Base-by-base conservation (phyloP, 352 stramenopile genomes). In the Ophiocytium majus region DNA sequence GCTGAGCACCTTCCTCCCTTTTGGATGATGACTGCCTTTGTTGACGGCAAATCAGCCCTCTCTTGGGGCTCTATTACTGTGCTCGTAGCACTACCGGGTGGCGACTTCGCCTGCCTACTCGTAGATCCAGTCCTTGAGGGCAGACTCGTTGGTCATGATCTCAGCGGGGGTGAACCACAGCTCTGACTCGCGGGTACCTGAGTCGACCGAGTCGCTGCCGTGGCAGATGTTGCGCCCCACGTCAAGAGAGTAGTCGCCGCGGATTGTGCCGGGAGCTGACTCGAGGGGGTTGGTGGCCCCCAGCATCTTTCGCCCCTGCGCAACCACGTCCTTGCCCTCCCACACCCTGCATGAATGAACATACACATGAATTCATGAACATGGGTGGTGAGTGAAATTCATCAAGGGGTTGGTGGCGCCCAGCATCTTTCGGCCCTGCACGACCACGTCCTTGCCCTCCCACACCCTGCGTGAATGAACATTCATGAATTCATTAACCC, bases 91-190 rank as follows among this genome's bases (percentile, higher is more conserved):
- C 28, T 71, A 28, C 57, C 28, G 28, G 28, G 28, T 71, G 28
- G 28, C 28, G 28, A 71, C 34, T 23, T 10, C 31, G 23, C 34
- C 34, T 17, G 10, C 35, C 49, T 83, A 88, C 81, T 88, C 85
- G 76, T 88, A 88, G 78, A 99, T 93, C 96, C 96, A 99, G 63
- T 82, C 79, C 82, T 95, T 90, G 86, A 95, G 91, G 89, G 95
- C 95, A 84, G 90, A 92, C 63, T 94, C 92, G 93, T 95, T 99
- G 85, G 98, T 93, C 57, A 91, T 91, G 81, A 98, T 85, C 82
- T 96, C 97, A 86, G 96, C 92, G 50, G 93, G 90, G 19, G 93
- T 93, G 93, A 99, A 99, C 97, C 97, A 99, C 76, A 98, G 93
- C 19, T 88, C 93, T 91, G 99, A 99, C 92, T 99, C 97, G 83